Percentiles rank a stretch among this genome's conserved stretches.
phyloP scores from a whole-genome alignment of 73 alveolate genomes.

The Vitrella brassicaformis region DNA sequence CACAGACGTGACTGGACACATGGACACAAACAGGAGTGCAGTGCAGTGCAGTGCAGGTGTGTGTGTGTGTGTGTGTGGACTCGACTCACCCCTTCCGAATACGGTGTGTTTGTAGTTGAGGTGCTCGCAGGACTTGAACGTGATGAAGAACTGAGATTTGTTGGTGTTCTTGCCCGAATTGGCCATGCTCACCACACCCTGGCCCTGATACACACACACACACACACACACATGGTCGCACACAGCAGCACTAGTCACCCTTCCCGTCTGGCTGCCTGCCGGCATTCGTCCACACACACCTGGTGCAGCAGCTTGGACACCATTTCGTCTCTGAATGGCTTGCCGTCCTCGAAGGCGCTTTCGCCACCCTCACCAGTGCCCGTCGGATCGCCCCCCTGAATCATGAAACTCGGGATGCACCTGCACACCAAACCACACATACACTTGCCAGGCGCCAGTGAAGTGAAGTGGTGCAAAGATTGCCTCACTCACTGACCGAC shows the following conservation, averaged over 20 bases:
- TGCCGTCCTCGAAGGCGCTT: constrained; percentile 40
- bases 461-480: background rate
- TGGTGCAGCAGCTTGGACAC: constrained; percentile 40
- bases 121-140: constrained; percentile 29
- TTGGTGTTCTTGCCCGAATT: constrained; percentile 41
- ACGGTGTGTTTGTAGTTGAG: constrained; percentile 28
- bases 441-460: background rate
- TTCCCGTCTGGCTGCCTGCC: background rate
- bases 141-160: constrained; percentile 22
- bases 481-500: background rate
- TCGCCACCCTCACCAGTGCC: constrained; percentile 60
- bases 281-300: background rate
- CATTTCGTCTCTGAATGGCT: constrained; percentile 44
- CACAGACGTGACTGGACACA: too few species aligned
- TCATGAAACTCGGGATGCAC: constrained; percentile 42
- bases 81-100: too few species aligned
- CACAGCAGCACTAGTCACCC: background rate
- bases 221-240: background rate
- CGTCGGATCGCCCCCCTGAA: constrained; percentile 61
- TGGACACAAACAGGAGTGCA: too few species aligned
- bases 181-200: constrained; percentile 53
- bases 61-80: too few species aligned
- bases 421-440: background rate
- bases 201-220: background rate
- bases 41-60: too few species aligned